A percentile compares a stretch with the other conserved stretches of the same genome.
phyloP scores from a whole-genome alignment of 345 rosid species.

The Brassica incana region DNA sequence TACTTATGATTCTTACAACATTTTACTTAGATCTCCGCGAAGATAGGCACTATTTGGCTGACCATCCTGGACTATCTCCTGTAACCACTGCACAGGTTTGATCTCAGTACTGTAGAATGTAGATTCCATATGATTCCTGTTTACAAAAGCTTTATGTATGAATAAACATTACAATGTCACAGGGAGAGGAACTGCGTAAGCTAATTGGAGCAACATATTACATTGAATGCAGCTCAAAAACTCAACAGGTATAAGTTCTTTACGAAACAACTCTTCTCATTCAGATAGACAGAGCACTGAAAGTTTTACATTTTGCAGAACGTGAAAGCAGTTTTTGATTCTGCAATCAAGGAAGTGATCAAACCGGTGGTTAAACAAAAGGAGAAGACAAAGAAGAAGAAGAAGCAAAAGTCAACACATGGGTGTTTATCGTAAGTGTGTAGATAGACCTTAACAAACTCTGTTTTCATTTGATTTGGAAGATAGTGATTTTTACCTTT shows the following conservation, averaged over 20 bases:
- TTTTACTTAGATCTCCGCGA: conserved; percentile 83
- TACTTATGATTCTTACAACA: conserved; percentile 31
- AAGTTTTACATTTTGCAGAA: conserved; percentile 52
- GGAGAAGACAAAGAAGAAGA: conserved; percentile 59
- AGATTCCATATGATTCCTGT: not conserved
- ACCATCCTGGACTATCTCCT: conserved; percentile 91
- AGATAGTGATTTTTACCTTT: conserved; percentile 6
- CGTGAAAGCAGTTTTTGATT: conserved; percentile 94
- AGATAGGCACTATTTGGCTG: conserved; percentile 90
- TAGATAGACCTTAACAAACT: conserved; percentile 16
- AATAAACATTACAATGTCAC: conserved; percentile 4
- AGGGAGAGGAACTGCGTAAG: conserved; percentile 98
- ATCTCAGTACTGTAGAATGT: not conserved
- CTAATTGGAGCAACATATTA: conserved; percentile 90
- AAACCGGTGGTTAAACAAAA: conserved; percentile 76
- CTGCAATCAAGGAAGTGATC: conserved; percentile 89
- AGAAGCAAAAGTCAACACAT: conserved; percentile 48
- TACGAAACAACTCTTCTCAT: not conserved
- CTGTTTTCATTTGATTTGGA: not conserved
- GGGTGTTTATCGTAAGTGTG: conserved; percentile 78
- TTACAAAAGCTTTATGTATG: not conserved
- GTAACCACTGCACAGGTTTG: conserved; percentile 89
- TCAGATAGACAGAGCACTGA: not conserved
- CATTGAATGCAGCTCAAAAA: conserved; percentile 97
- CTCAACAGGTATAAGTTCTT: conserved; percentile 75